Evolutionary conservation across 75 land plant species (phyloP).

Genomic region (Larix kaempferi): DNA sequence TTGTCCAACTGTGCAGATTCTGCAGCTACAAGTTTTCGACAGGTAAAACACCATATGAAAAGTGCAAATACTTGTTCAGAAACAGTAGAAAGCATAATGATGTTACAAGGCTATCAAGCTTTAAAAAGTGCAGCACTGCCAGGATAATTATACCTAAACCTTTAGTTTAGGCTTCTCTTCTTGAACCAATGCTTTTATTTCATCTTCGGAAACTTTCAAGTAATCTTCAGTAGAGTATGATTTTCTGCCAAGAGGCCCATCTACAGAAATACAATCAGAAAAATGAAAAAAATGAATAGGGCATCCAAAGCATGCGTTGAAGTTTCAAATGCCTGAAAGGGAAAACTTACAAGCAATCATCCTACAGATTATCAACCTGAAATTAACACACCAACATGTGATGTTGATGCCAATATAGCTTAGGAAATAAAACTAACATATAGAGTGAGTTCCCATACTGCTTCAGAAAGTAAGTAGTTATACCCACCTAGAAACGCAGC

Average conservation of each 20-base stretch:
- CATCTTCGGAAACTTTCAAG: constrained; percentile 32
- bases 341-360: not conserved
- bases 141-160: constrained; percentile 10
- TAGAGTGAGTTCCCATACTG: not conserved
- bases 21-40: constrained; percentile 18
- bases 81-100: not conserved
- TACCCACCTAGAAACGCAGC: no score
- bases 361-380: not conserved
- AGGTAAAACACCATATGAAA: not conserved
- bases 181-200: constrained; percentile 21
- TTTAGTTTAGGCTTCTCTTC: constrained; percentile 39
- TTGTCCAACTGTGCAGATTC: constrained; percentile 32
- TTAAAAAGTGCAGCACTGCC: not conserved
- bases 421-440: not conserved
- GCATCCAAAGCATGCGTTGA: not conserved
- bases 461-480: not conserved
- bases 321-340: not conserved
- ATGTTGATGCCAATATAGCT: not conserved
- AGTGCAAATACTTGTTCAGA: not conserved
- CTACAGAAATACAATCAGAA: constrained; percentile 10
- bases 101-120: not conserved
- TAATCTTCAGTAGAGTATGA: constrained; percentile 41
- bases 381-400: not conserved
- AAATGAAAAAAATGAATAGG: not conserved
- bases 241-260: constrained; percentile 17